A percentile compares a stretch with the other conserved stretches of the same genome.
phyloP scores from a whole-genome alignment of 2,329 filamentous ascomycete species.

The Apiospora phragmitis region DNA sequence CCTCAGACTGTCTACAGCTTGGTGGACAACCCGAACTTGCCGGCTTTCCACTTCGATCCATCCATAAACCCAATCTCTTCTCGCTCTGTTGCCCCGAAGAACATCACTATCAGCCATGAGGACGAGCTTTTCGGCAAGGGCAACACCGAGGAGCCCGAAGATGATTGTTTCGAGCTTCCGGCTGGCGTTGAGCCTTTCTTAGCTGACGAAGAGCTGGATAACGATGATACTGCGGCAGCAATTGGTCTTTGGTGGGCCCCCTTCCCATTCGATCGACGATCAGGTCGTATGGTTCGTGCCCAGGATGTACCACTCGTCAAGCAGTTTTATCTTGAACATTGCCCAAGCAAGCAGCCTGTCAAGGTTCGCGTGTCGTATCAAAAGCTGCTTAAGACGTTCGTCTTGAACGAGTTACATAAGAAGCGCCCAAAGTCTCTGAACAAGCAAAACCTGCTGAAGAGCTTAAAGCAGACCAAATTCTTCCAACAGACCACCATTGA shows the following conservation, averaged over 20 bases:
- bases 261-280: conserved; percentile 91
- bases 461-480: conserved; percentile 95
- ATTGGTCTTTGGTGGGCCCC: conserved; percentile 98
- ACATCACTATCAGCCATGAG: conserved; percentile 87
- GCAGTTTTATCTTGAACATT: conserved; percentile 98
- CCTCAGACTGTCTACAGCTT: conserved; percentile 91
- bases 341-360: conserved; percentile 81
- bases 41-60: conserved; percentile 97
- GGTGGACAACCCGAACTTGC: conserved; percentile 83
- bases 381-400: conserved; percentile 93
- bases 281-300: conserved; percentile 92
- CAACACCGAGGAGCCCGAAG: conserved; percentile 71
- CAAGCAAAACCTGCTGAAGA: conserved; percentile 87
- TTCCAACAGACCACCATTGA: conserved; percentile 99
- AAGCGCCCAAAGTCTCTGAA: conserved; percentile 94
- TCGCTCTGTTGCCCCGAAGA: conserved; percentile 89
- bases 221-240: conserved; percentile 83
- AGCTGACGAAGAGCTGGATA: conserved; percentile 84
- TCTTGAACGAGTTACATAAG: conserved; percentile 95
- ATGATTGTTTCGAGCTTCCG: conserved; percentile 83
- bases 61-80: conserved; percentile 97
- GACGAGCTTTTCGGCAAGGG: conserved; percentile 88
- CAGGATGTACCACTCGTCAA: conserved; percentile 97
- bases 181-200: conserved; percentile 83
- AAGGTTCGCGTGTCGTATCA: conserved; percentile 98